Conservation (phyloP, 2,329 filamentous ascomycete species). For the Teratosphaeria nubilosa region DNA sequence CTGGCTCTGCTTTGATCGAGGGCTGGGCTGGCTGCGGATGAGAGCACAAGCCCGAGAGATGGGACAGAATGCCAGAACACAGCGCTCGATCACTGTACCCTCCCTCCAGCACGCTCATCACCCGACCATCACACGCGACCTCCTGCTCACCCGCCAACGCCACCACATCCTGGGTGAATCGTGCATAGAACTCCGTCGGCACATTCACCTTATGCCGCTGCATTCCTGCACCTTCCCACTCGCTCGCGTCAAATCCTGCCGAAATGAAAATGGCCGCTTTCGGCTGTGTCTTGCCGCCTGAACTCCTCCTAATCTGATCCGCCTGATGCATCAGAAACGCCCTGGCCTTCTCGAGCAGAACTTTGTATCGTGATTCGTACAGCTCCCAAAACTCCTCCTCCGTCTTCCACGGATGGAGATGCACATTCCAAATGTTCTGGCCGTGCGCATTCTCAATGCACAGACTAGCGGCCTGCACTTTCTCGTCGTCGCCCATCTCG, state of each 20-base stretch:
- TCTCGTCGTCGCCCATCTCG: conserved; percentile 84
- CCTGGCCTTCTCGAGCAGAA: conserved; percentile 72
- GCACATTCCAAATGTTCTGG: conserved; percentile 93
- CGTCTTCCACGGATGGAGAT: conserved; percentile 77
- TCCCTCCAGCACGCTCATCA: conserved; percentile 90
- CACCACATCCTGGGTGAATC: conserved; percentile 77
- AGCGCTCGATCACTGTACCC: conserved; percentile 91
- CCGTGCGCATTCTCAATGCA: conserved; percentile 92
- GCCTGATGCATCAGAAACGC: conserved; percentile 66
- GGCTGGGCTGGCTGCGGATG: not conserved
- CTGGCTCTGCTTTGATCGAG: not conserved
- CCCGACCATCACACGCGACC: conserved; percentile 65
- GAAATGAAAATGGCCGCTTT: conserved; percentile 89
- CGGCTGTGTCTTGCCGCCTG: conserved; percentile 45
- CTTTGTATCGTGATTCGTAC: conserved; percentile 68
- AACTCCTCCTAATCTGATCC: conserved; percentile 47
- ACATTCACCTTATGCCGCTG: conserved; percentile 93
- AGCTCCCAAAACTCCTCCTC: conserved; percentile 79
- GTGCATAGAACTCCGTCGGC: conserved; percentile 90
- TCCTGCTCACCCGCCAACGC: conserved; percentile 70
- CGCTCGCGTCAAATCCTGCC: conserved; percentile 92
- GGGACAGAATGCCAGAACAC: conserved; percentile 78
- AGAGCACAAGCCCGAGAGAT: conserved; percentile 67
- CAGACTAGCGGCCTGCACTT: conserved; percentile 85
- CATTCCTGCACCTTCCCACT: conserved; percentile 88